Base-by-base conservation (phyloP, 2,329 filamentous ascomycete genomes). In the Cladosporium halotolerans region DNA sequence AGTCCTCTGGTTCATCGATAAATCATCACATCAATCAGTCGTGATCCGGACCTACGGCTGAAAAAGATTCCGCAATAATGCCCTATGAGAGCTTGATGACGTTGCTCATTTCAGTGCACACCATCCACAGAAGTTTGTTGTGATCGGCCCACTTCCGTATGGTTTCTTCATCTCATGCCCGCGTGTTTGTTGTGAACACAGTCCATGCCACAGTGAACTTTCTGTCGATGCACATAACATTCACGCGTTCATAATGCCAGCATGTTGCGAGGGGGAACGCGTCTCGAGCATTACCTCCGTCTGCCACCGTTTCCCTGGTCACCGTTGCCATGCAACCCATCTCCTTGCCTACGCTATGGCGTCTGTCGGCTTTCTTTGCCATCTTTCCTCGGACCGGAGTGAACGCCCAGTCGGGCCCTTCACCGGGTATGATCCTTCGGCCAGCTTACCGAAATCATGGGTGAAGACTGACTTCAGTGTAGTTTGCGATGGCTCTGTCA, bases 191-290 rank as follows among this genome's bases (percentile, higher is more conserved):
- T 60, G 55, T 57, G 55, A 43, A 45, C 33, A 41, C 23, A 11
- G 16, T 47, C 62, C 62, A 59, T 56, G 40, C 44, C 44, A 42
- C 23, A 42, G 51, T 28, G 23, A 28, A 28, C 23, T 28, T 28
- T 28, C 23, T 28, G 7, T 28, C 23, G 23, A 7, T 1, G 23
- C 23, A 28, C 23, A 28, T 28, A 28, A 28, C 23, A 28, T 52
- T 31, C 44, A 18, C 56, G 51, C 52, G 55, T 57, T 63, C 57
- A 61, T 60, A 62, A 61, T 57, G 56, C 53, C 45, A 39, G 44
- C 48, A 9, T n/a, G 62, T 62, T 59, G 60, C 60, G 56, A 58
- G 53, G 61, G 62, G 50, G 58, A 62, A 63, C 60, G 53, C 53
- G 52, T 45, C 54, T 48, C 43, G n/a, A 18, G 39, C 48, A 45